These are phyloP conservation scores for Botryosphaeria dothidea DNA, from an alignment of 2,329 filamentous ascomycete genomes.

Conservation along the genomic window DNA sequence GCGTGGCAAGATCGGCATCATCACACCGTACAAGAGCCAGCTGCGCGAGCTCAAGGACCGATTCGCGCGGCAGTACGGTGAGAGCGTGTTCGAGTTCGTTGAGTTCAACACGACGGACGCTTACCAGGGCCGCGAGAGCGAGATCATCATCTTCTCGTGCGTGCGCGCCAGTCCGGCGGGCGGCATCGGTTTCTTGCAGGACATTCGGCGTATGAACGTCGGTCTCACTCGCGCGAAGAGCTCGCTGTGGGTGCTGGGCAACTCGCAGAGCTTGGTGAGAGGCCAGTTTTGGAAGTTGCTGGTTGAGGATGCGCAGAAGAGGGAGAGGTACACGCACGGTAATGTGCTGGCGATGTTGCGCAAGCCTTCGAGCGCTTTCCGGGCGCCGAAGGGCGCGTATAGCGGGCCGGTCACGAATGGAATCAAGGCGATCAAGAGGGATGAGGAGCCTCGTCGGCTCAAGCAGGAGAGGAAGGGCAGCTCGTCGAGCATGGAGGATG, in stretches of 20 bases:
- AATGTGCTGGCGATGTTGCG: conserved; percentile 58
- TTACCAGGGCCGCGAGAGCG: conserved; percentile 94
- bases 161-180: conserved; percentile 88
- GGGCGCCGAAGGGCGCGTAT: conserved; percentile 27
- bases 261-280: conserved; percentile 80
- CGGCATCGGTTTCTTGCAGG: conserved; percentile 97
- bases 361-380: conserved; percentile 50
- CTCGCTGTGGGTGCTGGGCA: conserved; percentile 93
- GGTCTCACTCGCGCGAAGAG: conserved; percentile 95
- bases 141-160: conserved; percentile 98
- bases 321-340: conserved; percentile 75
- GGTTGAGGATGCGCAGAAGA: conserved; percentile 74
- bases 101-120: conserved; percentile 99
- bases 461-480: conserved; percentile 10
- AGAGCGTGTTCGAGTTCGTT: conserved; percentile 72
- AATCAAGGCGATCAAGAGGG: conserved; percentile 3
- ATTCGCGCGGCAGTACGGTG: conserved; percentile 73
- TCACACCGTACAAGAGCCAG: conserved; percentile 97
- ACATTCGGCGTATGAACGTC: conserved; percentile 99
- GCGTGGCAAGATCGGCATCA: conserved; percentile 86
- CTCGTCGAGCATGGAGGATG: background rate
- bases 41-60: conserved; percentile 74
- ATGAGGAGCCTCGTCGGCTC: background rate
- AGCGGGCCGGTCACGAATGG: background rate
- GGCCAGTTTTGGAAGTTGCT: conserved; percentile 90